Conservation (phyloP, 2,329 filamentous ascomycete species). For the Bipolaris cookei region DNA sequence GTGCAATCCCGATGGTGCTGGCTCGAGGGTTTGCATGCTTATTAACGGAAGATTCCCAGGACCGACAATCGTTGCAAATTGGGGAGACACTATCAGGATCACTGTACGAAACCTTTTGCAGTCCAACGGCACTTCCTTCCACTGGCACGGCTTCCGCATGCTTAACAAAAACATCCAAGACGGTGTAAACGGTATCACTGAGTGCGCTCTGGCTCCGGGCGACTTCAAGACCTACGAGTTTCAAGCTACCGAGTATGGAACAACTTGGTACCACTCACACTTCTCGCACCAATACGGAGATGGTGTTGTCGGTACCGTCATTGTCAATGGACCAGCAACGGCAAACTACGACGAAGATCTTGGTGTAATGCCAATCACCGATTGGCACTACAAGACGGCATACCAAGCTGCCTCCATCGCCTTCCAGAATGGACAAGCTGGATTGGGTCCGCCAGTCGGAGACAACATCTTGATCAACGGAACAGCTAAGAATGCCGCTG, state of each 20-base stretch:
- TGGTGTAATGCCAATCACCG: constrained; percentile 30
- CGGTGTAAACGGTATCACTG: constrained; percentile 56
- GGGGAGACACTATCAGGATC: constrained; percentile 41
- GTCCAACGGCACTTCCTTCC: constrained; percentile 67
- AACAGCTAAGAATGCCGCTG: constrained; percentile 58
- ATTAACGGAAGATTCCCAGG: constrained; percentile 64
- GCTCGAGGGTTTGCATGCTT: constrained; percentile 46
- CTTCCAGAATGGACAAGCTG: constrained; percentile 25
- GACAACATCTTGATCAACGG: constrained; percentile 62
- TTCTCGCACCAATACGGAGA: constrained; percentile 54
- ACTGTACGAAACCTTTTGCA: constrained; percentile 62
- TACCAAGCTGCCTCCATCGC: constrained; percentile 36
- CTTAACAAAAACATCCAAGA: constrained; percentile 61
- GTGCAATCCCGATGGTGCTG: constrained; percentile 50
- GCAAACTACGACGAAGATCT: constrained; percentile 41
- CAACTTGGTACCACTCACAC: constrained; percentile 52
- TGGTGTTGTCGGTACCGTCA: constrained; percentile 47
- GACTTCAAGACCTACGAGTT: constrained; percentile 40
- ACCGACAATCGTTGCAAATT: constrained; percentile 62
- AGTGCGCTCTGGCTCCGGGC: constrained; percentile 59
- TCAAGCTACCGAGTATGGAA: constrained; percentile 40
- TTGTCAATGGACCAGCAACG: constrained; percentile 41
- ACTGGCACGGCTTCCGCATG: constrained; percentile 68
- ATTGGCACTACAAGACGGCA: constrained; percentile 54
- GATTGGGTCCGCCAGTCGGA: constrained; percentile 39